phyloP scores from a whole-genome alignment of 306 rosid species.

The Glycine soja region DNA sequence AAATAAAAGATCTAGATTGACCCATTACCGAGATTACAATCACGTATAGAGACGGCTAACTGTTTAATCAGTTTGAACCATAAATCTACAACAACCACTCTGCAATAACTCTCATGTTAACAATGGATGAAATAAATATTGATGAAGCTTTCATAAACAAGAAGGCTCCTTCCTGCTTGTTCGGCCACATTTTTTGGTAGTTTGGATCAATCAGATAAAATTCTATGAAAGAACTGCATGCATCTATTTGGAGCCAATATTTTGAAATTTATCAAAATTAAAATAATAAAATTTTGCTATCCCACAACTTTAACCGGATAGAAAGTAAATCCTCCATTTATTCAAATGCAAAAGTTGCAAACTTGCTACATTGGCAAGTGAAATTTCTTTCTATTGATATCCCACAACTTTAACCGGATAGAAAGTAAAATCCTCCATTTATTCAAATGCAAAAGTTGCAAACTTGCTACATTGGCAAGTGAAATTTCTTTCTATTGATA shows the following conservation, averaged over 20 bases:
- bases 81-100: neutral
- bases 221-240: too few species aligned
- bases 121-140: too few species aligned
- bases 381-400: slow-evolving; percentile 8
- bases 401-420: slow-evolving; percentile 27
- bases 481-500: slow-evolving; percentile 36
- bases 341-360: slow-evolving; percentile 59
- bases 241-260: too few species aligned
- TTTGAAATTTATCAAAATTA: too few species aligned
- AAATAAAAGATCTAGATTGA: too few species aligned
- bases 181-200: too few species aligned
- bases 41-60: too few species aligned
- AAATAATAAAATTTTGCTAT: too few species aligned
- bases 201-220: too few species aligned
- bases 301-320: slow-evolving; percentile 27
- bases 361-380: slow-evolving; percentile 43
- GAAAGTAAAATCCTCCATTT: slow-evolving; percentile 43
- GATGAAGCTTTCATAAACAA: neutral
- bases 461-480: slow-evolving; percentile 44
- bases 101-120: too few species aligned
- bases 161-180: too few species aligned
- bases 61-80: neutral
- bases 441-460: slow-evolving; percentile 59
- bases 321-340: slow-evolving; percentile 45
- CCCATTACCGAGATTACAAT: too few species aligned